phyloP scores from a whole-genome alignment of 768 basidiomycete species.

The Gyrodon lividus region DNA sequence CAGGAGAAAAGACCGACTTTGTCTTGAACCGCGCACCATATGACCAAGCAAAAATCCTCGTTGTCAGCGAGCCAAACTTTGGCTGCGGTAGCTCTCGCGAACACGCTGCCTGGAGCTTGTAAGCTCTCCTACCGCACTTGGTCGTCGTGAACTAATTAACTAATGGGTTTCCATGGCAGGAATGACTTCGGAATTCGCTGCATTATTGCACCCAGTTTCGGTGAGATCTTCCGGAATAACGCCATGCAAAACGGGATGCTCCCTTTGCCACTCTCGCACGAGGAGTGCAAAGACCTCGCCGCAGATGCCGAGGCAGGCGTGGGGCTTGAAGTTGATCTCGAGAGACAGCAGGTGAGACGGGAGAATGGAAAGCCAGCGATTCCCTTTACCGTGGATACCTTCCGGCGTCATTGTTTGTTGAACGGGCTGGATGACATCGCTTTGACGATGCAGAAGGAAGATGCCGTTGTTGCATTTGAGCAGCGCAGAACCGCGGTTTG shows the following conservation, averaged over 20 bases:
- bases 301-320: constrained; percentile 74
- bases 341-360: constrained; percentile 76
- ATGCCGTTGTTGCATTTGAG: constrained; percentile 80
- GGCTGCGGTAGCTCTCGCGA: constrained; percentile 90
- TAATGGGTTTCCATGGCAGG: constrained; percentile 33
- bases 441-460: constrained; percentile 81
- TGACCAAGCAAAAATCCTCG: constrained; percentile 71
- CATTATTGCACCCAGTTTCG: constrained; percentile 85
- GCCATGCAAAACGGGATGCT: constrained; percentile 95
- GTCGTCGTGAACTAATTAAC: neutral
- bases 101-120: constrained; percentile 89
- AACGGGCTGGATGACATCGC: constrained; percentile 98
- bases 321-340: constrained; percentile 82
- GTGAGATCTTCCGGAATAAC: constrained; percentile 88
- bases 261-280: constrained; percentile 67
- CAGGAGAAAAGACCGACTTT: constrained; percentile 81
- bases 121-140: constrained; percentile 30
- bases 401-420: constrained; percentile 90
- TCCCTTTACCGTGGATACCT: constrained; percentile 79
- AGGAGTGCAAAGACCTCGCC: constrained; percentile 68
- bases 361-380: constrained; percentile 71
- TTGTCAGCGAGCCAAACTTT: constrained; percentile 87
- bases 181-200: constrained; percentile 90
- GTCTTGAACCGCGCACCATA: constrained; percentile 81
- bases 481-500: constrained; percentile 68